Conservation (phyloP, 2,329 filamentous ascomycete species). For the Aspergillus sp. region DNA sequence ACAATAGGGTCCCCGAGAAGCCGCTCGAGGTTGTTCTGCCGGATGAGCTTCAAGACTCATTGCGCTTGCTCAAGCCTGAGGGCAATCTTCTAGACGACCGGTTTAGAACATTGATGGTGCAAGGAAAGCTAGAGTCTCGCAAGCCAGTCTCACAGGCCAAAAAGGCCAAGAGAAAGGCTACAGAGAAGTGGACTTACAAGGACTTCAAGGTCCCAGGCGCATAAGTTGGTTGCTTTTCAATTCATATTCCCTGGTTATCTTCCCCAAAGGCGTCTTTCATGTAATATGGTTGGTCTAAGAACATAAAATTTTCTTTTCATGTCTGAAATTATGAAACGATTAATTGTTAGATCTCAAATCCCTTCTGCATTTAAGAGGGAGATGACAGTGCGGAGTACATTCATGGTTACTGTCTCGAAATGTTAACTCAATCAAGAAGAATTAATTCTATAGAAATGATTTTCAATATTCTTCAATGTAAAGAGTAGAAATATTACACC, state of each 20-base stretch:
- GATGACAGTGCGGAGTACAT: no score
- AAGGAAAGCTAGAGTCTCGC: conserved; percentile 82
- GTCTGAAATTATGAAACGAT: no score
- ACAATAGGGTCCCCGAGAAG: conserved; percentile 58
- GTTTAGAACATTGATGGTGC: conserved; percentile 81
- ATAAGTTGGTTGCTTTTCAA: conserved; percentile 2
- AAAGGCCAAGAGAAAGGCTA: conserved; percentile 73
- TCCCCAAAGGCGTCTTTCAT: no score
- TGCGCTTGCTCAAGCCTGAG: conserved; percentile 82
- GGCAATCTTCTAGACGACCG: conserved; percentile 92
- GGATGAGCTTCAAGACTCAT: conserved; percentile 76
- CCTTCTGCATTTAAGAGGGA: no score
- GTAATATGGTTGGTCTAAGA: no score
- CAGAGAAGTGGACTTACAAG: conserved; percentile 98
- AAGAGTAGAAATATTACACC: no score
- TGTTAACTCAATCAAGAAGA: no score
- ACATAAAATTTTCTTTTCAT: no score
- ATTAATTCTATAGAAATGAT: no score
- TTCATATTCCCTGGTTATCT: neutral
- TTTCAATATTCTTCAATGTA: no score
- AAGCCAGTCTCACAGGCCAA: conserved; percentile 74
- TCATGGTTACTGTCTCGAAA: no score
- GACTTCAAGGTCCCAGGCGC: conserved; percentile 64
- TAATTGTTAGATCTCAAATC: no score
- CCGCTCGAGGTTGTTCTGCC: conserved; percentile 75